Evolutionary conservation across 441 rosid genomes (phyloP).

Genomic region (Erysimum cheiri): DNA sequence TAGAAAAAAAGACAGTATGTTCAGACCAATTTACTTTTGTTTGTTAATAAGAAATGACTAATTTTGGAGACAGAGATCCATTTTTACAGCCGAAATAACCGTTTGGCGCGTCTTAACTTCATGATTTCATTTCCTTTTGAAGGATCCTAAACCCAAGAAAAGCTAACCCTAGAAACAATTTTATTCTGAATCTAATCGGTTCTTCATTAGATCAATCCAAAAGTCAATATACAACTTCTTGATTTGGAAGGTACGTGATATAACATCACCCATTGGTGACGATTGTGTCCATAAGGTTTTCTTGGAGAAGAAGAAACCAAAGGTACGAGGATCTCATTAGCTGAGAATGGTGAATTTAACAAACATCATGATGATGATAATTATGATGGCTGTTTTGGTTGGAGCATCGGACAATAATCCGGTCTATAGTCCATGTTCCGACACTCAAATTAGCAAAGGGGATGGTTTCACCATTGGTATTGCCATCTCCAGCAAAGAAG

Average conservation of each 20-base stretch:
- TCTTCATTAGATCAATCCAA: slow-evolving; percentile 2
- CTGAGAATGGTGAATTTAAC: slow-evolving; percentile 27
- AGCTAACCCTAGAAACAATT: slow-evolving; percentile 1
- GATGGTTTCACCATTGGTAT: slow-evolving; percentile 90
- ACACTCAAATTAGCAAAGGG: slow-evolving; percentile 60
- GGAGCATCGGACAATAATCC: slow-evolving; percentile 60
- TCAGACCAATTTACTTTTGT: background rate
- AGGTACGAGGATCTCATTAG: background rate
- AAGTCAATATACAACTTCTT: background rate
- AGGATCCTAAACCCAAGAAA: slow-evolving; percentile 41
- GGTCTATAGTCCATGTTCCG: slow-evolving; percentile 72
- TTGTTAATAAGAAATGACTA: slow-evolving; percentile 25
- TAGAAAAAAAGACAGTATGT: background rate
- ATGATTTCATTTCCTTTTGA: slow-evolving; percentile 25
- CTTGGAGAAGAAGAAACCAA: slow-evolving; percentile 29
- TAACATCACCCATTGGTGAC: background rate
- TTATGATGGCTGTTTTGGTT: slow-evolving; percentile 37
- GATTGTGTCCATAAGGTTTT: background rate
- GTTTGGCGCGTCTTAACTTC: slow-evolving; percentile 47
- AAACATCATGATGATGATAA: slow-evolving; percentile 20
- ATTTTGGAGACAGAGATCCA: slow-evolving; percentile 53
- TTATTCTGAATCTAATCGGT: background rate
- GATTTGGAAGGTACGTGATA: slow-evolving; percentile 36
- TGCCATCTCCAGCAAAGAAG: slow-evolving; percentile 68
- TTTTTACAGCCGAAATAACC: slow-evolving; percentile 55